These are phyloP conservation scores for Geotrichum aggregatum DNA, from an alignment of 1,139 yeast species.

Conservation along the genomic window DNA sequence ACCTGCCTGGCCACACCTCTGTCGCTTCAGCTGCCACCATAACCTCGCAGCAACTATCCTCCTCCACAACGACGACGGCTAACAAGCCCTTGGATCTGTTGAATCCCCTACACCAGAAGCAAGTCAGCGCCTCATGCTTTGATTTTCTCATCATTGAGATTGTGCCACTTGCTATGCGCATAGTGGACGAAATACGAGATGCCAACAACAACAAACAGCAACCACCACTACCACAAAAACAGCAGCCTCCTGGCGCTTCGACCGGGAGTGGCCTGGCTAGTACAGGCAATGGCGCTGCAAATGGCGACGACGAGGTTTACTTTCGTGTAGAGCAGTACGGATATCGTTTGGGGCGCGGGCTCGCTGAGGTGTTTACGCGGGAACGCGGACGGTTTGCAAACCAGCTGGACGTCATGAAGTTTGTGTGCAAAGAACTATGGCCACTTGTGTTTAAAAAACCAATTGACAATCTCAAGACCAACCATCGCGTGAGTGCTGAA, in stretches of 20 bases:
- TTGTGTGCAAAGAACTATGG: constrained; percentile 91
- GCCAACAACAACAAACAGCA: too few species aligned
- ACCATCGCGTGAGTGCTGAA: constrained; percentile 58
- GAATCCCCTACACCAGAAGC: constrained; percentile 5
- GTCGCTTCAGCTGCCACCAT: constrained; percentile 1
- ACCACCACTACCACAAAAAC: constrained; percentile 28
- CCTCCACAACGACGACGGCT: too few species aligned
- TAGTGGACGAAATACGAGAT: constrained; percentile 40
- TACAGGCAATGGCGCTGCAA: constrained; percentile 27
- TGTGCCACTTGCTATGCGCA: constrained; percentile 64
- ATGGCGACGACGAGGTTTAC: constrained; percentile 52
- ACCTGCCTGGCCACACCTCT: constrained; percentile 11
- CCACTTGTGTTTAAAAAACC: constrained; percentile 72
- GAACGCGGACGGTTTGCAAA: constrained; percentile 52
- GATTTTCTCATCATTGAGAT: constrained; percentile 68
- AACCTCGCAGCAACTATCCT: not conserved
- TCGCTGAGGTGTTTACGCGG: constrained; percentile 68
- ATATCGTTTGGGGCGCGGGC: constrained; percentile 64
- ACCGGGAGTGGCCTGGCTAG: constrained; percentile 28
- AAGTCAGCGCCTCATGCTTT: constrained; percentile 49
- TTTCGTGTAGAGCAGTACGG: constrained; percentile 67
- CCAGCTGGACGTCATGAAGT: constrained; percentile 78
- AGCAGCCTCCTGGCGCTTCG: constrained; percentile 34
- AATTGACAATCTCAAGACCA: constrained; percentile 86
- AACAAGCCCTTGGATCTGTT: not conserved